Percentiles rank a stretch among this genome's conserved stretches.
These are phyloP conservation scores for Colletotrichum tanaceti DNA, from an alignment of 2,329 filamentous ascomycete genomes.

Conservation along the genomic window DNA sequence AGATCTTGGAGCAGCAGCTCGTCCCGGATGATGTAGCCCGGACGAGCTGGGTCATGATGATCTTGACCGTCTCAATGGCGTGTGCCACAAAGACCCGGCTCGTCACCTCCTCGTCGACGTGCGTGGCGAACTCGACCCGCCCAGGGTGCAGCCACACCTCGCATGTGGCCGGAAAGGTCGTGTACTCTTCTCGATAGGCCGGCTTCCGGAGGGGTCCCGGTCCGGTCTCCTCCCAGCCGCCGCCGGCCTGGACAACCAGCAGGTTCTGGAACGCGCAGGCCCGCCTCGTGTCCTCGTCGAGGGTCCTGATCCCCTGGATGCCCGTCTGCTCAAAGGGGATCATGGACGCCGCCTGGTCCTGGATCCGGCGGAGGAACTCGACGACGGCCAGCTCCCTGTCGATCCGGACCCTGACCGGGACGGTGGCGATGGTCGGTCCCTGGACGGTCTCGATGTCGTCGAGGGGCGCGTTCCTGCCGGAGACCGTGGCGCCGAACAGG, in stretches of 20 bases:
- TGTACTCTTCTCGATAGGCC: constrained; percentile 34
- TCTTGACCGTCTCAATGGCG: constrained; percentile 27
- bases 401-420: constrained; percentile 45
- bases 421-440: constrained; percentile 48
- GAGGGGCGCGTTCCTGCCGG: constrained; percentile 47
- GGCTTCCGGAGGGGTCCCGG: constrained; percentile 26
- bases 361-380: constrained; percentile 35
- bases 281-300: constrained; percentile 36
- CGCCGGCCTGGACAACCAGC: constrained; percentile 46
- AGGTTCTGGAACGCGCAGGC: constrained; percentile 46
- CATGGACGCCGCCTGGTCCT: constrained; percentile 40
- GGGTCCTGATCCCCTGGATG: constrained; percentile 39
- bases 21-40: constrained; percentile 4
- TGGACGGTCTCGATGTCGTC: constrained; percentile 45
- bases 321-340: constrained; percentile 45
- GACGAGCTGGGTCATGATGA: constrained; percentile 22
- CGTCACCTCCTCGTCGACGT: constrained; percentile 31
- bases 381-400: constrained; percentile 16
- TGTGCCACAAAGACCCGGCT: constrained; percentile 22
- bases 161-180: constrained; percentile 33
- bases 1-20: too few relatives aligned
- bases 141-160: constrained; percentile 28
- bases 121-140: constrained; percentile 27
- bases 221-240: constrained; percentile 26
- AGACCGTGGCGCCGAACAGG: constrained; percentile 46